Evolutionary conservation across 2,329 filamentous ascomycete species (phyloP).

Genomic region (Diaporthe citri): DNA sequence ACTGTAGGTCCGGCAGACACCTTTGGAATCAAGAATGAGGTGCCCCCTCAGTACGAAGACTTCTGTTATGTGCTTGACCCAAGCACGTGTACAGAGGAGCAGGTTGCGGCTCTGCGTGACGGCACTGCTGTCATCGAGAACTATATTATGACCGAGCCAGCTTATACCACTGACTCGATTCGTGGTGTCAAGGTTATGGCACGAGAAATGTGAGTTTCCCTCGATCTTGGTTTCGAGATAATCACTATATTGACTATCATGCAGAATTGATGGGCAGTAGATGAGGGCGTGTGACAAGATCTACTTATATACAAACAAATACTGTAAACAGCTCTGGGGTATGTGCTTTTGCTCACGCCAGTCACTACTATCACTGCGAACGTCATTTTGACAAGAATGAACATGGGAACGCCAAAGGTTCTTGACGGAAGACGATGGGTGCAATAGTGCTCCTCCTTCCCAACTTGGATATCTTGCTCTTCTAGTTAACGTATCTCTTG

Average conservation of each 20-base stretch:
- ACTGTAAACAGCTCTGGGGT: too few species aligned
- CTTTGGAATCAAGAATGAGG: slow-evolving; percentile 5
- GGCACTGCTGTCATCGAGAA: slow-evolving; percentile 40
- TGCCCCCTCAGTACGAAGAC: not conserved
- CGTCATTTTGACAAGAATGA: too few species aligned
- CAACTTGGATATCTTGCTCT: too few species aligned
- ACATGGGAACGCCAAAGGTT: too few species aligned
- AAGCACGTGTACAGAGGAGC: slow-evolving; percentile 36
- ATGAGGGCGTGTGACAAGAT: not conserved
- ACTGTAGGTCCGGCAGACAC: slow-evolving; percentile 25
- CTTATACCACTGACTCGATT: not conserved
- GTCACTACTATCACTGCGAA: too few species aligned
- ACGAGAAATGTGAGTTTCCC: not conserved
- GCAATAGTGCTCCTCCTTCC: too few species aligned
- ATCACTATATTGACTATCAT: not conserved
- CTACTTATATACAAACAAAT: too few species aligned
- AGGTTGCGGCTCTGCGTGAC: slow-evolving; percentile 38
- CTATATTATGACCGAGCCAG: slow-evolving; percentile 39
- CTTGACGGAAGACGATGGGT: too few species aligned
- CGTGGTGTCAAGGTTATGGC: not conserved
- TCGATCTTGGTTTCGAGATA: too few species aligned
- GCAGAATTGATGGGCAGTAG: not conserved
- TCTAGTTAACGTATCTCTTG: too few species aligned
- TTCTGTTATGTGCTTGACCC: slow-evolving; percentile 31
- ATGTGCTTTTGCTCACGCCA: too few species aligned